Evolutionary conservation across 129 eudicot genomes (phyloP), one percentile per base, ranked within the genome.

Genomic region (Centella asiatica): DNA sequence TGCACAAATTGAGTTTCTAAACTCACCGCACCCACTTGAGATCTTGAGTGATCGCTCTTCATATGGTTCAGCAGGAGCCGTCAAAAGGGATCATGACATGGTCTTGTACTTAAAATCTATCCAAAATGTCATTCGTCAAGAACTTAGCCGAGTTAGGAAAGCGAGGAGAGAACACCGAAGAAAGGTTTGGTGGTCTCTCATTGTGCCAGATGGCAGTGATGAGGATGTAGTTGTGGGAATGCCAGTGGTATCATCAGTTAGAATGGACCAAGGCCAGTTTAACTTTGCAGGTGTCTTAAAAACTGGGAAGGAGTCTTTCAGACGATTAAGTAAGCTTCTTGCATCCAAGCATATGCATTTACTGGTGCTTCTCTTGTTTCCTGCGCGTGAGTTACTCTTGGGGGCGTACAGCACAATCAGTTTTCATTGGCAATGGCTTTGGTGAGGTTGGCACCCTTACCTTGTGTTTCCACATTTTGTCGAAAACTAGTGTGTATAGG

Each of bases 21-120:
- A 92, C 72, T 64, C 84, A 9, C 98, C 98, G 4, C 98, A 90
- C 77, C 98, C 95, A 6, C 83, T 92, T n/a, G 99, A 87, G 80
- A 92, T 87, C 48, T 40, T 92, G 60, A 87, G 96, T 55, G 96
- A 84, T 51, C 81, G 96, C 5, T 57, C 83, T 20, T 87, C 96
- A 0, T 92, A 92, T 65, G 96, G 99, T 28, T 72, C 81, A 0
- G 84, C 69, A 27, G 99, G 99, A 23, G 65, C 76, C 39, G 85
- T 92, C 9, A 83, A 75, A 17, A 74, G 95, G 57, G 99, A 92
- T 60, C 96, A 87, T 33, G 95, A 87, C 72, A 80, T 92, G 96
- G 59, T 66, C 69, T 84, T 92, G 2, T 92, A 92, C 72, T 63
- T 84, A 60, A 75, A 70, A 46, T 82, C 96, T 0, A 74, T 92